Percentiles rank a stretch among this genome's conserved stretches.
Evolutionary conservation across 345 rosid genomes (phyloP).

Genomic region (Cardamine chenopodiifolia): DNA sequence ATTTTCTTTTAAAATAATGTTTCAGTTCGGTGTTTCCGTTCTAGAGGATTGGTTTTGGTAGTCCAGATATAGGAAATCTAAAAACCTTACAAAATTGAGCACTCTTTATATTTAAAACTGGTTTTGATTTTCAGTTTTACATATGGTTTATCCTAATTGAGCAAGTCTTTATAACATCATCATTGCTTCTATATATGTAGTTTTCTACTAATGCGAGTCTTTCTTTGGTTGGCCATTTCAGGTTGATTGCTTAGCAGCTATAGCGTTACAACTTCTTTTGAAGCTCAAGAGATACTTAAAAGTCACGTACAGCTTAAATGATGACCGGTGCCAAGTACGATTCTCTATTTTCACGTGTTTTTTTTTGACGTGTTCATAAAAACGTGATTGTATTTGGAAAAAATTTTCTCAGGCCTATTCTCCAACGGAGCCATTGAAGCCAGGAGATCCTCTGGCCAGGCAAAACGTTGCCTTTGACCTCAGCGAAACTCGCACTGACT

Average conservation of each 20-base stretch:
- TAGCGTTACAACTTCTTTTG: conserved; percentile 86
- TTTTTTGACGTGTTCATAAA: neutral
- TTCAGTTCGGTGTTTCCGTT: conserved; percentile 6
- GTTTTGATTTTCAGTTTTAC: neutral
- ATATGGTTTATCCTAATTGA: neutral
- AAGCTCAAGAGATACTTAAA: conserved; percentile 91
- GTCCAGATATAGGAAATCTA: neutral
- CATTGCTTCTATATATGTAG: neutral
- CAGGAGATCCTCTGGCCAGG: conserved; percentile 72
- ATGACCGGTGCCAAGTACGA: conserved; percentile 92
- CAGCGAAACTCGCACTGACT: conserved; percentile 51
- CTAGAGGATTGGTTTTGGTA: neutral
- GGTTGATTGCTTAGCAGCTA: conserved; percentile 77
- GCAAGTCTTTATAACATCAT: conserved; percentile 20
- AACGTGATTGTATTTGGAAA: conserved; percentile 11
- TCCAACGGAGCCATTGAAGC: conserved; percentile 78
- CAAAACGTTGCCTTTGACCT: conserved; percentile 77
- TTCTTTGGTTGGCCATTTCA: conserved; percentile 42
- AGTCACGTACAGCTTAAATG: conserved; percentile 79
- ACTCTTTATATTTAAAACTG: neutral
- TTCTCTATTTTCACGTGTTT: neutral
- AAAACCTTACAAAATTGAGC: neutral
- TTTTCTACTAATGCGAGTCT: conserved; percentile 17
- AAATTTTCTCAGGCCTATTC: conserved; percentile 62
- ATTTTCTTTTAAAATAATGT: neutral